phyloP scores from a whole-genome alignment of 2,329 filamentous ascomycete species.

The Xylariaceae sp. region DNA sequence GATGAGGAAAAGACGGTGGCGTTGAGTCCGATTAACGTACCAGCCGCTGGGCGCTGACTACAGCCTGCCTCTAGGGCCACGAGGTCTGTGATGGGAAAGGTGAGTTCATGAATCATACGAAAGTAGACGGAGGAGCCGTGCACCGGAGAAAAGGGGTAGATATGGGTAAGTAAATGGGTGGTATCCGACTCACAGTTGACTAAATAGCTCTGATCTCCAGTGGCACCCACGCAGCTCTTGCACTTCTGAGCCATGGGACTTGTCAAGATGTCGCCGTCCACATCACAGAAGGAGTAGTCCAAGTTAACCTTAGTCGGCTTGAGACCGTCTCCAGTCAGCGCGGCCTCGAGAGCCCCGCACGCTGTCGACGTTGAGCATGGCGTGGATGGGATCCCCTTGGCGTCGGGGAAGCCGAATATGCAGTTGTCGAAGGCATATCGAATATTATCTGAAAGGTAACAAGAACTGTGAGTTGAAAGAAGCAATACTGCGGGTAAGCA shows the following conservation, averaged over 20 bases:
- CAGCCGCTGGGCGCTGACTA: constrained; percentile 38
- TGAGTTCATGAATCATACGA: too few relatives aligned
- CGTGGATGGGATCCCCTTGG: constrained; percentile 37
- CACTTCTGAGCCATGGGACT: constrained; percentile 36
- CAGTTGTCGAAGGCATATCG: constrained; percentile 49
- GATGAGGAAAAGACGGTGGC: constrained; percentile 40
- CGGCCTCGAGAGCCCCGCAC: constrained; percentile 40
- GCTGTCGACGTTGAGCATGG: constrained; percentile 48
- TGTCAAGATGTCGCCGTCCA: constrained; percentile 34
- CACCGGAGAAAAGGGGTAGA: too few relatives aligned
- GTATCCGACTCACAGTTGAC: constrained; percentile 42
- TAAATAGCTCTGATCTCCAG: constrained; percentile 38
- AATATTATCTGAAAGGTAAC: constrained; percentile 46
- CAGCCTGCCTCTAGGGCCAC: constrained; percentile 48
- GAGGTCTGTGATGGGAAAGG: too few relatives aligned
- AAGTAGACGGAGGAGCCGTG: too few relatives aligned
- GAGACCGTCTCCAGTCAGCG: constrained; percentile 37
- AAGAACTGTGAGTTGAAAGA: too few relatives aligned
- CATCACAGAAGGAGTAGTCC: constrained; percentile 45
- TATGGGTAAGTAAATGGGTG: constrained; percentile 6
- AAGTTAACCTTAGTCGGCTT: constrained; percentile 29
- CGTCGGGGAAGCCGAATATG: constrained; percentile 47
- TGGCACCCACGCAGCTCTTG: constrained; percentile 40
- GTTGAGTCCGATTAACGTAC: constrained; percentile 36
- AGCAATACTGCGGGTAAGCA: too few relatives aligned